These are phyloP conservation scores for Goffeauzyma gilvescens DNA, from an alignment of 768 basidiomycete genomes.

Conservation along the genomic window DNA sequence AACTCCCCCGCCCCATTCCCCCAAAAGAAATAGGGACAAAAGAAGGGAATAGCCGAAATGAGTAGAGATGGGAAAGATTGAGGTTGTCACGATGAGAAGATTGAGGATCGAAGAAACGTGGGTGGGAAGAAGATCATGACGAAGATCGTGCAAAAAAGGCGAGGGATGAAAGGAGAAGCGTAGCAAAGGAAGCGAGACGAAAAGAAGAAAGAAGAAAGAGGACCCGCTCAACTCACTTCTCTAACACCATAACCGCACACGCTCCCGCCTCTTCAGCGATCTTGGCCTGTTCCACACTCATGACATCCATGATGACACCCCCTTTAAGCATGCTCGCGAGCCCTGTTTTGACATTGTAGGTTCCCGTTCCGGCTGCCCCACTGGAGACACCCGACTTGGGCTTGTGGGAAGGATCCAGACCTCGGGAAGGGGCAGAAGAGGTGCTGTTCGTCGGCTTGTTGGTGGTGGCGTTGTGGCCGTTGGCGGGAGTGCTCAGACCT, in stretches of 20 bases:
- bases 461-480: not conserved
- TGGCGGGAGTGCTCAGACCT: not conserved
- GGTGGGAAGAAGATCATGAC: not conserved
- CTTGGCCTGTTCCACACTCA: conserved; percentile 45
- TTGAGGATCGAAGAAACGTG: no score
- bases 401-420: conserved; percentile 3
- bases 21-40: no score
- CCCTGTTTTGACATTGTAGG: conserved; percentile 57
- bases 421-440: conserved; percentile 3
- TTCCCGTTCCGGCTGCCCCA: conserved; percentile 21
- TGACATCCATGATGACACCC: conserved; percentile 59
- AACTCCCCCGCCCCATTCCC: no score
- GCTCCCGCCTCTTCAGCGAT: conserved; percentile 96
- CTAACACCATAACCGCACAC: conserved; percentile 69
- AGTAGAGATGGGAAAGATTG: no score
- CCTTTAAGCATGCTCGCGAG: conserved; percentile 88
- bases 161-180: not conserved
- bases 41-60: no score
- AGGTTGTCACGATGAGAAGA: no score
- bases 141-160: not conserved
- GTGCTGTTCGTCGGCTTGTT: not conserved
- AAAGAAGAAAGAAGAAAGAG: not conserved
- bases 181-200: not conserved
- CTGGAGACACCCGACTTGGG: no score
- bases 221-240: conserved; percentile 20